Conservation (phyloP, 305 asterid genomes). For the Euphrasia arctica region DNA sequence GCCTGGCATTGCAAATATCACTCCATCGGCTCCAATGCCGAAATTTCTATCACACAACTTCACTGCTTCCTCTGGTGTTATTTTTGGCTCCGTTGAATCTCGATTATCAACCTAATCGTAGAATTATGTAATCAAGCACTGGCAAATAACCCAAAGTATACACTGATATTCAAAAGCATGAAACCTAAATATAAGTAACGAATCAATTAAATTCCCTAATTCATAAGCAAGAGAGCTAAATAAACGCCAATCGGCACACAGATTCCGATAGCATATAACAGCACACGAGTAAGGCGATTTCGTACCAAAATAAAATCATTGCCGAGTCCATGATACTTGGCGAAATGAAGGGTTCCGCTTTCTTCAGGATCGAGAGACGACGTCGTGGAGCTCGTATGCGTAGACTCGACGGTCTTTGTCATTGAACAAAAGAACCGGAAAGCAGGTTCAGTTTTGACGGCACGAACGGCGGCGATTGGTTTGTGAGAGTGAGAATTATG, state of each 20-base stretch:
- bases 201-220: not conserved
- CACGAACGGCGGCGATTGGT: conserved; percentile 12
- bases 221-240: not conserved
- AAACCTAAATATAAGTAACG: not conserved
- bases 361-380: conserved; percentile 55
- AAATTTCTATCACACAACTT: conserved; percentile 69
- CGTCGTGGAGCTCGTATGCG: conserved; percentile 33
- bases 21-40: conserved; percentile 89
- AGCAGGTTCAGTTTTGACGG: conserved; percentile 24
- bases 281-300: not conserved
- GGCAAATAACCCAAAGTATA: not conserved
- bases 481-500: conserved; percentile 22
- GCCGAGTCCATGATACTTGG: conserved; percentile 82
- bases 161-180: not conserved
- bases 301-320: conserved; percentile 74
- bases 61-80: conserved; percentile 72
- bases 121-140: not conserved
- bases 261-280: too few relatives aligned
- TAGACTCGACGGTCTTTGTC: conserved; percentile 38
- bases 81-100: conserved; percentile 57
- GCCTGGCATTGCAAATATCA: conserved; percentile 76
- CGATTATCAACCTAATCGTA: conserved; percentile 64
- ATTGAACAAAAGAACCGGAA: conserved; percentile 26
- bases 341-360: conserved; percentile 56
- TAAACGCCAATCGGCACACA: not conserved